A percentile compares a stretch with the other conserved stretches of the same genome.
Evolutionary conservation across 768 basidiomycete species (phyloP).

Genomic region (Chalciporus sphaerocephalus): DNA sequence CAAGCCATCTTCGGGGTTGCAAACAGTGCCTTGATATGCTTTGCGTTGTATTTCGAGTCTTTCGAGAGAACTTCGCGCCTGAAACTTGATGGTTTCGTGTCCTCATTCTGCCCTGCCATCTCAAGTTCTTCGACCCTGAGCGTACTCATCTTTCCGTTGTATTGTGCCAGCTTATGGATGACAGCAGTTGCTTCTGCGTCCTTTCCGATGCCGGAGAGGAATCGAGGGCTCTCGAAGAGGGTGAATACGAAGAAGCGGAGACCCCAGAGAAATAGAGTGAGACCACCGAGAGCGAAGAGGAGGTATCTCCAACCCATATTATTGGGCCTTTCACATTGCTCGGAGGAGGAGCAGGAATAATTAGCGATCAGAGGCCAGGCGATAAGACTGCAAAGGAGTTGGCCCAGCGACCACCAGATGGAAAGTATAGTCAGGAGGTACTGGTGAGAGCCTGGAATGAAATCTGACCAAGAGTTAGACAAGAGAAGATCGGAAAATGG

Average conservation of each 20-base stretch:
- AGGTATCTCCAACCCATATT: conserved; percentile 69
- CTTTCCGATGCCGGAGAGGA: conserved; percentile 49
- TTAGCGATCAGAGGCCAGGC: conserved; percentile 59
- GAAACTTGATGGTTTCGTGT: conserved; percentile 10
- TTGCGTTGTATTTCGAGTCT: conserved; percentile 35
- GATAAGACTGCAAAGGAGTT: conserved; percentile 47
- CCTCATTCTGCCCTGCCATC: conserved; percentile 24
- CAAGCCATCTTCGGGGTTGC: conserved; percentile 58
- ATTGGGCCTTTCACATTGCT: conserved; percentile 36
- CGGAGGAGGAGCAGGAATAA: conserved; percentile 42
- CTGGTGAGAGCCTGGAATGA: conserved; percentile 50
- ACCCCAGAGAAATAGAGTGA: conserved; percentile 50
- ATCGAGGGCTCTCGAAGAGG: conserved; percentile 55
- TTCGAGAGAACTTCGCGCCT: conserved; percentile 34
- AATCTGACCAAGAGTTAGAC: conserved; percentile 35
- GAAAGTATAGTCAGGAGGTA: conserved; percentile 55
- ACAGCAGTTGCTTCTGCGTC: conserved; percentile 49
- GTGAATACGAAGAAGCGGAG: conserved; percentile 51
- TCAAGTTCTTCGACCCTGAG: conserved; percentile 45
- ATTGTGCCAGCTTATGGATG: conserved; percentile 46
- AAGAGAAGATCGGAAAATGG: neutral
- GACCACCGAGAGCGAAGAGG: conserved; percentile 47
- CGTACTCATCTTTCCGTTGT: conserved; percentile 41
- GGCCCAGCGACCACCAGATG: conserved; percentile 58
- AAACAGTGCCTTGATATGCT: conserved; percentile 60